Conservation (phyloP, 2,329 filamentous ascomycete species). For the Diplodia mutila region DNA sequence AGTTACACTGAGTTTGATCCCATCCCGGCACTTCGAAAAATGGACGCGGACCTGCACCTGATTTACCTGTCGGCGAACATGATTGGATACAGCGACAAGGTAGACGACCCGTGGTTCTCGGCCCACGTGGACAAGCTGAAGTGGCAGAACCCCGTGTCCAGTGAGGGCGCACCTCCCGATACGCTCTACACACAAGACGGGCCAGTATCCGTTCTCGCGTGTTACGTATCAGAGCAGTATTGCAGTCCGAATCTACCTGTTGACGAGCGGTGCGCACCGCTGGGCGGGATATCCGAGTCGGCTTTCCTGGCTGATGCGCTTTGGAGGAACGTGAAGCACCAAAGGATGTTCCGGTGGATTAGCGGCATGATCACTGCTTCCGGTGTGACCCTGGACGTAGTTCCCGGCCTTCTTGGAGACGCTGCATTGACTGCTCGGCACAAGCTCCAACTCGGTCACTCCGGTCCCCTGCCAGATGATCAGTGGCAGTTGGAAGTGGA, state of each 20-base stretch:
- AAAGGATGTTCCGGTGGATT: neutral
- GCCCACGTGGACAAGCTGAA: conserved; percentile 28
- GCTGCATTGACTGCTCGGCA: neutral
- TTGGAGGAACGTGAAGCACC: neutral
- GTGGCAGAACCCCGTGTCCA: too few species aligned
- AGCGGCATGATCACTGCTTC: neutral
- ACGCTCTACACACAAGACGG: conserved; percentile 21
- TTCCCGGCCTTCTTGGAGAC: too few species aligned
- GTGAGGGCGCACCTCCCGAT: too few species aligned
- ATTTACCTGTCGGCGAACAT: conserved; percentile 37
- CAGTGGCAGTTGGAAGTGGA: conserved; percentile 29
- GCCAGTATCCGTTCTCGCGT: conserved; percentile 24
- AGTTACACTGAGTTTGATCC: conserved; percentile 27
- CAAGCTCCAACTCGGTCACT: neutral
- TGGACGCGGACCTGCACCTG: conserved; percentile 37
- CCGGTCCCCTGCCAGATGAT: conserved; percentile 20
- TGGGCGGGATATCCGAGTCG: conserved; percentile 5
- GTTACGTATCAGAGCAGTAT: conserved; percentile 14
- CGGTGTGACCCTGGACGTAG: neutral
- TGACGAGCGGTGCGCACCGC: neutral
- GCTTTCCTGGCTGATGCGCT: neutral
- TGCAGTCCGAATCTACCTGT: conserved; percentile 28
- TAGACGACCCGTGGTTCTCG: conserved; percentile 39
- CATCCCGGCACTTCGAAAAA: conserved; percentile 34
- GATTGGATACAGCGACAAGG: conserved; percentile 34